Evolutionary conservation across 257 asterid species (phyloP), one percentile per base, ranked within the genome.

Genomic region (Euphrasia confusa): DNA sequence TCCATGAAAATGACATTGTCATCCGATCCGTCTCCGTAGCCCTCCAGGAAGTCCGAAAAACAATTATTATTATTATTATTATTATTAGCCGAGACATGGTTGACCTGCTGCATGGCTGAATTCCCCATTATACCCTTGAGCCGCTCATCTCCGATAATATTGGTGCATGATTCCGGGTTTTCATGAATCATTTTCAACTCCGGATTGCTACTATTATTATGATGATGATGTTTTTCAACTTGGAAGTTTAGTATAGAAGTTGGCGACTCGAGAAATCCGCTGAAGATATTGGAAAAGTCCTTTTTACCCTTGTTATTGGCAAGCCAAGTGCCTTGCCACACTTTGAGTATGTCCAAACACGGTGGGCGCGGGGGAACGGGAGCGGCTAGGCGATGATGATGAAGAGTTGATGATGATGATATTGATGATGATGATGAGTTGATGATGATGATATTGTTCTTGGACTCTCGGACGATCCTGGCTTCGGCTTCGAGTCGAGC

Each of bases 401-500:
- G 10, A n/a, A n/a, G 24, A 21, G 24, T 21, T 21, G 24, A 21
- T 1, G 24, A 21, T 21, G 24, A 21, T 21, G 1, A 21, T 21
- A 21, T 21, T 21, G 24, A 21, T 1, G 24, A 21, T 21, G 24
- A 21, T 21, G 1, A 21, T 21, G 24, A 21, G 24, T 21, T 21
- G 24, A 21, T 1, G 24, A 21, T 21, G 24, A 21, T 21, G 1
- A 21, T 21, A 21, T 21, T 21, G 24, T 21, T 69, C 47, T 76
- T 82, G 4, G 93, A 84, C 54, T 82, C 84, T 10, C 83, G 60
- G 56, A 59, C 89, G n/a, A 87, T 57, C 47, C 92, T 59, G 2
- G 92, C 85, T 73, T 87, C 95, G 3, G 95, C 95, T 76, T 87
- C 95, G 0, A 87, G 83, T 1, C 95, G 71, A 11, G 95, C 95